These are phyloP conservation scores for Chrysanthemum seticuspe DNA, from an alignment of 129 eudicot species.

Conservation along the genomic window DNA sequence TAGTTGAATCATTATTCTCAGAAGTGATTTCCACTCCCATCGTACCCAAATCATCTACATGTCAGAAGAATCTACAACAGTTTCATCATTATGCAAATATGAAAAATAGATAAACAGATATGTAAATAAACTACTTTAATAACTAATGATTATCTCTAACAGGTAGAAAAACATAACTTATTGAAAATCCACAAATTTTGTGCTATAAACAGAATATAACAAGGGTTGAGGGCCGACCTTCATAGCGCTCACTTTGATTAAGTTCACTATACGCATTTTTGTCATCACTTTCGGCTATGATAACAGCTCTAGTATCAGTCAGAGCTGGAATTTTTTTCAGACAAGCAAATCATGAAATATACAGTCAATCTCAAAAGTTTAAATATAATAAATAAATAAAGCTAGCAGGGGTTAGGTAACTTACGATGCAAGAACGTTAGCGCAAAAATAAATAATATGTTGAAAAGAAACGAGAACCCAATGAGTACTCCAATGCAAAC, in stretches of 20 bases:
- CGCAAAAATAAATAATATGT: conserved; percentile 58
- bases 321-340: conserved; percentile 45
- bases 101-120: too few relatives aligned
- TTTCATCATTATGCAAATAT: background rate
- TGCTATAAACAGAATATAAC: background rate
- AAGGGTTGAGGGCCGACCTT: conserved; percentile 28
- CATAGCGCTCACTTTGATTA: conserved; percentile 11
- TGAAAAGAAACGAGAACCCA: conserved; percentile 78
- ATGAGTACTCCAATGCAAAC: conserved; percentile 61
- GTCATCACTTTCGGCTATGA: conserved; percentile 37
- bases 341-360: background rate
- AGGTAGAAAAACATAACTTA: background rate
- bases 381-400: background rate
- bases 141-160: too few relatives aligned
- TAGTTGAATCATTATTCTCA: conserved; percentile 2
- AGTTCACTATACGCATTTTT: conserved; percentile 13
- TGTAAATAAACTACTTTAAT: too few relatives aligned
- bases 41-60: conserved; percentile 35
- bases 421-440: conserved; percentile 72
- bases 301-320: conserved; percentile 49
- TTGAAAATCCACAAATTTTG: background rate
- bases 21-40: conserved; percentile 25
- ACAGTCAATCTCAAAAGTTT: conserved; percentile 1
- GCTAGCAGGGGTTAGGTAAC: conserved; percentile 8
- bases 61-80: background rate